phyloP scores from a whole-genome alignment of 83 land plant species.

The Isoetes engelmannii region DNA sequence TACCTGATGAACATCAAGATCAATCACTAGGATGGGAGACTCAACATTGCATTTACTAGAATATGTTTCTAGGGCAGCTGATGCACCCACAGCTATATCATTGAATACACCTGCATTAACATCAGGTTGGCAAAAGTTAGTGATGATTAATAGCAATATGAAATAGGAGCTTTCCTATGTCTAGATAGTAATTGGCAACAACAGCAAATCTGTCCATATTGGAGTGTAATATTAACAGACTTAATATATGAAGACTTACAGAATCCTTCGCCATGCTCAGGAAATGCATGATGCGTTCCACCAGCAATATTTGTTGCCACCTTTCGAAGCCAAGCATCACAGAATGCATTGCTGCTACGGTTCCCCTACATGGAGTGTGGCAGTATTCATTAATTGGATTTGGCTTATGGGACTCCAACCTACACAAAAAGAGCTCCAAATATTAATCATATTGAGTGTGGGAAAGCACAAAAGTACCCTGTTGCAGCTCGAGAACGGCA shows the following conservation, averaged over 20 bases:
- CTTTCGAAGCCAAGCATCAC: conserved; percentile 32
- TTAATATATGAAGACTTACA: conserved; percentile 15
- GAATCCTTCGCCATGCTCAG: conserved; percentile 42
- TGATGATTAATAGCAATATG: background rate
- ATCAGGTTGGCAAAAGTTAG: background rate
- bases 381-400: background rate
- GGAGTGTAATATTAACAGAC: background rate
- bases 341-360: conserved; percentile 40
- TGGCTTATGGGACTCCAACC: background rate
- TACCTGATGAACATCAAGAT: conserved; percentile 41
- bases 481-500: conserved; percentile 23
- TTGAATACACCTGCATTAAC: conserved; percentile 30
- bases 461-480: conserved; percentile 17
- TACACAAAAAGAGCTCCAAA: too few relatives aligned
- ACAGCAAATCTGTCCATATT: background rate
- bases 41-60: conserved; percentile 23
- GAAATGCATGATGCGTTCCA: conserved; percentile 38
- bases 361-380: conserved; percentile 19
- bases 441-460: too few relatives aligned
- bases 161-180: too few relatives aligned
- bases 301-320: conserved; percentile 39
- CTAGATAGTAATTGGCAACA: too few relatives aligned
- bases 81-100: conserved; percentile 35
- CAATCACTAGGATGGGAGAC: conserved; percentile 33
- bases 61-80: conserved; percentile 20